Evolutionary conservation across 768 basidiomycete genomes (phyloP).

Genomic region (Xerocomus brunneocitrinus): DNA sequence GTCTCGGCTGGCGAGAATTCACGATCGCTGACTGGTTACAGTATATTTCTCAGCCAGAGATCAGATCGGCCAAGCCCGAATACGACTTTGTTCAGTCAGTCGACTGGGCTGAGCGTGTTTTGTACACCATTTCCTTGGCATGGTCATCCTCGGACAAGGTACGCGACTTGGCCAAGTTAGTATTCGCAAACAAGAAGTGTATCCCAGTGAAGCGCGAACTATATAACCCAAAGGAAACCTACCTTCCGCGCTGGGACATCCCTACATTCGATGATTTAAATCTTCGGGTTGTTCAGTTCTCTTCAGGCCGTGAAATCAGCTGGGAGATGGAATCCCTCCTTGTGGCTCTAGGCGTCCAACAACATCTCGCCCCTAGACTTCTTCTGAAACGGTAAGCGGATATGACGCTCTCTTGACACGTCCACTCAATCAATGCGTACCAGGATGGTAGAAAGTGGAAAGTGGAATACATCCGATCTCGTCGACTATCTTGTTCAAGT

Average conservation of each 20-base stretch:
- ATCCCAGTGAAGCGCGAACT: background rate
- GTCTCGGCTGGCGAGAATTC: constrained; percentile 76
- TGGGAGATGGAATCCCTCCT: background rate
- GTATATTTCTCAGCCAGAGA: constrained; percentile 38
- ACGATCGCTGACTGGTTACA: constrained; percentile 69
- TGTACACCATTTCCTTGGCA: constrained; percentile 53
- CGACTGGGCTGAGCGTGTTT: constrained; percentile 73
- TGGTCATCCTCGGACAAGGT: constrained; percentile 60
- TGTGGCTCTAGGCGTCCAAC: background rate
- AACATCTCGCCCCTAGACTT: background rate
- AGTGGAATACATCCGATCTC: background rate
- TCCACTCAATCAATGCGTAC: background rate
- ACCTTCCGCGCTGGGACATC: background rate
- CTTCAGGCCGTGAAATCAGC: background rate
- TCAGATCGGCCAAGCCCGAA: constrained; percentile 23
- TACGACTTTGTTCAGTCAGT: constrained; percentile 61
- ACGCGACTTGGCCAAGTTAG: constrained; percentile 35
- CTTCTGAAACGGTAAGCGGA: background rate
- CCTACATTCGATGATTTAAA: background rate
- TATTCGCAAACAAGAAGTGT: constrained; percentile 10
- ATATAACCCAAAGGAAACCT: background rate
- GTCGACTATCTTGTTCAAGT: background rate
- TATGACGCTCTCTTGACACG: background rate
- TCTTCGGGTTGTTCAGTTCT: background rate
- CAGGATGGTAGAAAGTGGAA: background rate